phyloP scores from a whole-genome alignment of 768 basidiomycete genomes.

The Serpula lacrymans region DNA sequence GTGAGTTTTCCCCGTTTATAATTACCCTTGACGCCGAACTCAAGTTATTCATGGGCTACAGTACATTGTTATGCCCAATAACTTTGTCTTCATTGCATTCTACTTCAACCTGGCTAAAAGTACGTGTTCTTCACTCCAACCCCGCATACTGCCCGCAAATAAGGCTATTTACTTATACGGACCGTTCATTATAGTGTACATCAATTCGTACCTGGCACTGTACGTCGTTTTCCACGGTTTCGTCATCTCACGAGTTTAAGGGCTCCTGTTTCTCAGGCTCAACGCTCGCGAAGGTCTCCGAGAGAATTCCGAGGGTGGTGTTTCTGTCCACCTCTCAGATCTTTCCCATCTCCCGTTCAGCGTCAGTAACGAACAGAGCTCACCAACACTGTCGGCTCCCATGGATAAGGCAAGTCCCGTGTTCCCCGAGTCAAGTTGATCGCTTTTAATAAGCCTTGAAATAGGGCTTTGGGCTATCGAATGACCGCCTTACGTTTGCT shows the following conservation, averaged over 20 bases:
- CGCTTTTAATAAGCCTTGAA: too few relatives aligned
- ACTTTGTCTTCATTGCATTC: constrained; percentile 53
- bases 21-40: background rate
- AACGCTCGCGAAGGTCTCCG: constrained; percentile 45
- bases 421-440: too few relatives aligned
- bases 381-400: too few relatives aligned
- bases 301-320: constrained; percentile 27
- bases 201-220: constrained; percentile 54
- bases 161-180: background rate
- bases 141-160: background rate
- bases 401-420: too few relatives aligned
- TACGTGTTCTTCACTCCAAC: constrained; percentile 20
- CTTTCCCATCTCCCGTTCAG: constrained; percentile 18
- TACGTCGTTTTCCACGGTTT: constrained; percentile 9
- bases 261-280: constrained; percentile 25
- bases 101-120: constrained; percentile 53
- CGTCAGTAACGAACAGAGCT: too few relatives aligned
- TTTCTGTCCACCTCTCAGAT: constrained; percentile 44
- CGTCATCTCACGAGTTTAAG: background rate
- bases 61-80: constrained; percentile 51
- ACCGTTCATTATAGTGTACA: constrained; percentile 38
- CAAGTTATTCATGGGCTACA: constrained; percentile 6
- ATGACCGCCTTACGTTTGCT: too few relatives aligned
- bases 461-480: too few relatives aligned
- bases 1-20: constrained; percentile 14